Percentiles rank a stretch among this genome's conserved stretches.
These are phyloP conservation scores for Rosa persica DNA, from an alignment of 306 rosid genomes.

Conservation along the genomic window DNA sequence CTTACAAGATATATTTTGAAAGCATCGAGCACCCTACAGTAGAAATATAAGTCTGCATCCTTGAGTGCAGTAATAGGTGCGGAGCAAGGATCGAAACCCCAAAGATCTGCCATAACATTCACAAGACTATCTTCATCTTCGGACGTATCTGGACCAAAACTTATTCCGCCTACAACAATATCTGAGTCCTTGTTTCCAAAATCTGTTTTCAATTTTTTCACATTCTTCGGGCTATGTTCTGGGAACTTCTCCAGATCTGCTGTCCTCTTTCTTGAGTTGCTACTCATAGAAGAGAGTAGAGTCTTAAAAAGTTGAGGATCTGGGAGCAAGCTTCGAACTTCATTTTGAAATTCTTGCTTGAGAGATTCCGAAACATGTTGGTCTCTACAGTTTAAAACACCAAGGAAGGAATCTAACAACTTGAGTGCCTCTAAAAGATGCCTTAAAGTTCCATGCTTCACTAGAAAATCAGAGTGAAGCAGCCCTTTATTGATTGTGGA, in stretches of 20 bases:
- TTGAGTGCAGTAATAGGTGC: constrained; percentile 32
- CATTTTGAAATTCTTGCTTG: constrained; percentile 68
- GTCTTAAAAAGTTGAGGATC: constrained; percentile 73
- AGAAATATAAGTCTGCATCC: constrained; percentile 53
- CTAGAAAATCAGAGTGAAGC: constrained; percentile 65
- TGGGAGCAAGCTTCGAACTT: constrained; percentile 70
- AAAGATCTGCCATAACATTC: constrained; percentile 53
- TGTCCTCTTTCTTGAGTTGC: constrained; percentile 64
- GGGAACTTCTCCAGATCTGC: constrained; percentile 24
- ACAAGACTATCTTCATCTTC: constrained; percentile 41
- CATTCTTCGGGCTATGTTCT: constrained; percentile 32
- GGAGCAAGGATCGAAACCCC: constrained; percentile 54
- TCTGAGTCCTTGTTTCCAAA: constrained; percentile 46
- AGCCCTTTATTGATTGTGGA: constrained; percentile 73
- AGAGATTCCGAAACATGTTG: constrained; percentile 33
- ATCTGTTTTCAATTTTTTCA: constrained; percentile 56
- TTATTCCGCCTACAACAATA: constrained; percentile 70
- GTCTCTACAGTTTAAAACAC: constrained; percentile 34
- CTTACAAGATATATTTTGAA: constrained; percentile 73
- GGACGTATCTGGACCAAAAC: constrained; percentile 32
- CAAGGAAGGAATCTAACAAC: constrained; percentile 59
- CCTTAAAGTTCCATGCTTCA: constrained; percentile 78
- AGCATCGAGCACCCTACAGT: constrained; percentile 69
- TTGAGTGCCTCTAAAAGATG: constrained; percentile 75
- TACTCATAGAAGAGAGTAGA: constrained; percentile 59